These are phyloP conservation scores for Rhinocladiella similis DNA, from an alignment of 2,329 filamentous ascomycete species.

Conservation along the genomic window DNA sequence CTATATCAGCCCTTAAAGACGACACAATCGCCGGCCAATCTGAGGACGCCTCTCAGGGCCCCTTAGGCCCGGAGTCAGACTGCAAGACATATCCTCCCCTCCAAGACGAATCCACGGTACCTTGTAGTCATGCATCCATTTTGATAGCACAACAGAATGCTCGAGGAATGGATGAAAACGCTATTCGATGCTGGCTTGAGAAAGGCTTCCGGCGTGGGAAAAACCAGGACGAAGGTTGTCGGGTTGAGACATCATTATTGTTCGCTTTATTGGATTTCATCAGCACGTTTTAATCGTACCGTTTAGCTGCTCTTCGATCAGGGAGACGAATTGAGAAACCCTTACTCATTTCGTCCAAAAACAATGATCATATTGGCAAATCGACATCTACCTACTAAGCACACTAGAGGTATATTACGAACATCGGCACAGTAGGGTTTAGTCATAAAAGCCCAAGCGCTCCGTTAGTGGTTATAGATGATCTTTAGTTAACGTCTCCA, in stretches of 20 bases:
- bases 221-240: constrained; percentile 1
- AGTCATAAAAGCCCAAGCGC: no score
- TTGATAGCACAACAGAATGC: neutral
- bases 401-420: no score
- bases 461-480: no score
- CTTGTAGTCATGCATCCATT: constrained; percentile 1
- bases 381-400: no score
- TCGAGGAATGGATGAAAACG: neutral
- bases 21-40: neutral
- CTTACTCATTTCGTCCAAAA: no score
- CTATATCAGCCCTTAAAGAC: neutral
- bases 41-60: neutral
- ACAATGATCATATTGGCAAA: no score
- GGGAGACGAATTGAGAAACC: no score
- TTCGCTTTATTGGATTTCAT: constrained; percentile 4
- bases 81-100: neutral
- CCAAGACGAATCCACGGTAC: neutral
- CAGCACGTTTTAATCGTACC: neutral
- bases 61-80: neutral
- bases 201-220: neutral
- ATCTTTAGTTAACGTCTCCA: no score
- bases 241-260: neutral
- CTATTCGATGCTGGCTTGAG: neutral
- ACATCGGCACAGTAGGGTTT: no score
- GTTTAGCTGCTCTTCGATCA: no score